Base-by-base conservation (phyloP, 192 early-diverging fungal species). In the Backusella psychrophila region DNA sequence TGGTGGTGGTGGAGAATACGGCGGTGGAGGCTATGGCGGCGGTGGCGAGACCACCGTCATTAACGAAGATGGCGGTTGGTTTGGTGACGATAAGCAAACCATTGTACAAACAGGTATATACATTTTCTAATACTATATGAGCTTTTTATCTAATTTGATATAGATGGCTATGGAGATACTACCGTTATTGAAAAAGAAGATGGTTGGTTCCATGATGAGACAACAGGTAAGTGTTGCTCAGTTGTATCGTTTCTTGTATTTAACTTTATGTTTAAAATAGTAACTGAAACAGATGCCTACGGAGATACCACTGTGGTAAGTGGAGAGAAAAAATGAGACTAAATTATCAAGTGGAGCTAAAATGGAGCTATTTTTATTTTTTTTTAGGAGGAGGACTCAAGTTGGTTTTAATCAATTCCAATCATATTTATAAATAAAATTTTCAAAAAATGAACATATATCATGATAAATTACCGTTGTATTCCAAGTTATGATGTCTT, bases 221-320 rank as follows among this genome's bases (percentile, higher is more conserved):
- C 44, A n/a, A 82, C 77, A 46, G 21, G 75, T 63, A 63, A 63
- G 12, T 69, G 56, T 52, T 23, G 26, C 8, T 56, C 7, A 8
- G 21, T 12, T 71, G 8, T 29, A 31, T 49, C 11, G 42, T 4
- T 44, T 44, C 42, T 44, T 44, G 33, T 23, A 72, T 53, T 53
- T 44, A 31, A 23, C 23, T 6, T n/a, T 15, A 41, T 12, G 29
- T 46, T 72, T 31, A 33, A 44, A 26, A 33, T 70, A 76, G 69
- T 79, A 29, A 79, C 78, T 17, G 78, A 79, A 69, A 79, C 78
- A 31, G 78, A 79, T 71, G 66, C 73, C 26, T 79, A 79, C 69
- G 78, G 78, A 15, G 52, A 79, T 36, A 79, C 78, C 38, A 71
- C 72, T 31, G 53, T 59, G 53, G 53, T 59, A 59, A 59, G 53